Evolutionary conservation across 2,329 filamentous ascomycete species (phyloP), one percentile per base, ranked within the genome.

Genomic region (Sphaerulina vaccinii): DNA sequence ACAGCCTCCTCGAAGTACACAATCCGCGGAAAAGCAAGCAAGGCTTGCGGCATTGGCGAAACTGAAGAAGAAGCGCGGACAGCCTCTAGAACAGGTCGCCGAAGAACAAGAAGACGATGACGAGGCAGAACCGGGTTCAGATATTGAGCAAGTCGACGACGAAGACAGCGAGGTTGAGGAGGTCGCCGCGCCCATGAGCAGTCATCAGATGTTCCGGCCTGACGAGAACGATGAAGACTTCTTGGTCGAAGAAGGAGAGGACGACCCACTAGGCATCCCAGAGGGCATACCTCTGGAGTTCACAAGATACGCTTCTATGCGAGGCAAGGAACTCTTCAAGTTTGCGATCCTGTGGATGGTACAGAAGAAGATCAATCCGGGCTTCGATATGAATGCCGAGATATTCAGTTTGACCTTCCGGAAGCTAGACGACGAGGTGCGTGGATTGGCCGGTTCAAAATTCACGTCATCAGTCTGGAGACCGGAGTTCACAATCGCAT

Each of bases 321-420:
- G 86, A 44, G 73, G 85, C 0, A 84, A 83, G 57, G 83, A 88
- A 33, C 81, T 90, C 43, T 92, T 92, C 72, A 81, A 80, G 41
- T 83, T 85, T 61, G 85, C 82, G 0, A 76, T 92, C 1, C 86
- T 90, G 65, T 92, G 87, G 87, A 85, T 91, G 71, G 84, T 92
- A 2, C 86, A 90, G 62, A 87, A 87, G 65, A 85, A 86, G 60
- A 77, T 93, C 44, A 86, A 90, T 59, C 87, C 87, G 0, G 81
- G 76, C 0, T 91, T 90, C 62, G 72, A 79, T 9, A 77, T 78
- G 15, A 71, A 79, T 4, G 81, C 88, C 54, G 75, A 80, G 6
- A 72, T 90, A 10, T 93, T 90, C 67, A 63, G 71, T 10, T 75
- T 87, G 21, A 83, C 87, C 0, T 90, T 90, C 73, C 72, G 73